Conservation (phyloP, 2,329 filamentous ascomycete genomes). For the Aspergillus sojae region DNA sequence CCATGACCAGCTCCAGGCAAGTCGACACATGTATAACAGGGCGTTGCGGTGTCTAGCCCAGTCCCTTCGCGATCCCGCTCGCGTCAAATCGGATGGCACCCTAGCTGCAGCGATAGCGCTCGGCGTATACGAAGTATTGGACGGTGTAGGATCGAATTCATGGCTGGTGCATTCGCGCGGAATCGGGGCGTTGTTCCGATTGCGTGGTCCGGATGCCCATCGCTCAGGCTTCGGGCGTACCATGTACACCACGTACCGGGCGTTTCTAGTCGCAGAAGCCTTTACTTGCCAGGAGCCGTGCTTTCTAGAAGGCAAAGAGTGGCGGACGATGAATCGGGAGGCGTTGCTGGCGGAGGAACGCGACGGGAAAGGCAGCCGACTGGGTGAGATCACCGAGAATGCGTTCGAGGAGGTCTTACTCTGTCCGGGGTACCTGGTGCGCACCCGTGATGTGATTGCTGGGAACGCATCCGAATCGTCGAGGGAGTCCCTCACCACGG, state of each 20-base stretch:
- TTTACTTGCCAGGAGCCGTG: slow-evolving; percentile 21
- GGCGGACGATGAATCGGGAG: slow-evolving; percentile 19
- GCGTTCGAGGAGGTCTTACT: slow-evolving; percentile 23
- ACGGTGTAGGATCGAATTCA: slow-evolving; percentile 16
- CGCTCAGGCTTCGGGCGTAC: slow-evolving; percentile 21
- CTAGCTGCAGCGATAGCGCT: slow-evolving; percentile 23
- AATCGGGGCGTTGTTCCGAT: slow-evolving; percentile 16
- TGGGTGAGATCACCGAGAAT: slow-evolving; percentile 22
- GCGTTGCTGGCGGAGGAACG: slow-evolving; percentile 12
- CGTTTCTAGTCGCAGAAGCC: slow-evolving; percentile 24
- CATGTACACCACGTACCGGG: slow-evolving; percentile 22
- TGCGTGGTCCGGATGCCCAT: slow-evolving; percentile 22
- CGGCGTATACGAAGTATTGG: slow-evolving; percentile 23
- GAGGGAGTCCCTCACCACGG: slow-evolving; percentile 7
- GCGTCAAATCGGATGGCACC: slow-evolving; percentile 17
- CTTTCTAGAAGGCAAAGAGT: slow-evolving; percentile 21
- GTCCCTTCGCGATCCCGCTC: slow-evolving; percentile 14
- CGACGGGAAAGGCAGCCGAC: slow-evolving; percentile 13
- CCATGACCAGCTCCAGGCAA: slow-evolving; percentile 14
- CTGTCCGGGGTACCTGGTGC: slow-evolving; percentile 22
- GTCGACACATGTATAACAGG: slow-evolving; percentile 23
- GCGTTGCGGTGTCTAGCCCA: slow-evolving; percentile 15
- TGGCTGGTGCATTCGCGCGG: slow-evolving; percentile 27
- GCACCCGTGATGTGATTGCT: slow-evolving; percentile 16
- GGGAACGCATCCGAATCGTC: neutral